Base-by-base conservation (phyloP, 768 basidiomycete species). In the Coprinopsis marcescibilis region DNA sequence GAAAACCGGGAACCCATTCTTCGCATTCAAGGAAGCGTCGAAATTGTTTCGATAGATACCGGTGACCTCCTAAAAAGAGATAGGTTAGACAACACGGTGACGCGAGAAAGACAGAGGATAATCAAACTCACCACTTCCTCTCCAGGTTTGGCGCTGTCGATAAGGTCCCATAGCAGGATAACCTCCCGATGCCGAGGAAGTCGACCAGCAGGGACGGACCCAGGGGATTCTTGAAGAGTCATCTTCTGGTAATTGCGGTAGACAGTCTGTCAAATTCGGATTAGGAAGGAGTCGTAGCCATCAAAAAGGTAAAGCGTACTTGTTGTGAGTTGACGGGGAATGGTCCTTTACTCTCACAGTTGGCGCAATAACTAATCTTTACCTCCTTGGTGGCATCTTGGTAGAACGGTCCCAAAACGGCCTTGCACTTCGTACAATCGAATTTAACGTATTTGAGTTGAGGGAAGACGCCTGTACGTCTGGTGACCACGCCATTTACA, bases 381-480 rank as follows among this genome's bases (percentile, higher is more conserved):
- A 98, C 83, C 63, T 99, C 96, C 66, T 81, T 88, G 29, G 85
- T 86, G 5, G 92, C 90, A 65, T 98, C 96, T 71, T 99, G 96
- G 63, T 92, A 95, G 72, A 98, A 98, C 1, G 96, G 96, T 12
- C 96, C 96, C 13, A 98, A 73, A 21, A 90, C 81, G n/a, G 83
- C 87, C 14, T 87, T 85, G 57, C 96, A 99, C 63, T 95, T 97
- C 46, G 78, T 77, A 65, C 96, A 99, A 63, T 98, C 92, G 58
- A 99, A 99, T 63, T 97, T 98, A 64, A 99, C 94, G 59, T 97
- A 96, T 69, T 99, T 98, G 50, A 99, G 71, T 64, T 99, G 96
- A n/a, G 96, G 96, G 66, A 98, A 98, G 8, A 99, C 94, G 8
- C 96, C 95, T 7, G 84, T 91, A 30, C 96, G 77, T 48, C 96